phyloP scores from a whole-genome alignment of 257 asterid genomes.

The Solanum tacnaense region DNA sequence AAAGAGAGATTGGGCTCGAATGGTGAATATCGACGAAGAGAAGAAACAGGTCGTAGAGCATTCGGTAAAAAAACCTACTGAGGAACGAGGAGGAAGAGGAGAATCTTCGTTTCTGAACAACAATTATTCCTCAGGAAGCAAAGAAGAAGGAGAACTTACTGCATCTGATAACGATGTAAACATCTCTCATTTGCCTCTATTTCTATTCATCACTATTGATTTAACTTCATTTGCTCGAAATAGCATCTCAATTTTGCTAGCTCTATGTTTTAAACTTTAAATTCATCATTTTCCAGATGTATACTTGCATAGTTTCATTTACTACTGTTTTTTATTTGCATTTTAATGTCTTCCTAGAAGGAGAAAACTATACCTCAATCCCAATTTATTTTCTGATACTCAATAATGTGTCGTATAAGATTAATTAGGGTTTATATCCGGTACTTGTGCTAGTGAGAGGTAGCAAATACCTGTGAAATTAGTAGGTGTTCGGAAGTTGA shows the following conservation, averaged over 20 bases:
- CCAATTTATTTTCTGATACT: background rate
- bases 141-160: slow-evolving; percentile 41
- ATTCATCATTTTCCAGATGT: background rate
- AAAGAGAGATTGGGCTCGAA: background rate
- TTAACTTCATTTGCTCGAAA: background rate
- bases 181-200: background rate
- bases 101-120: background rate
- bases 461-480: background rate
- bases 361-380: background rate
- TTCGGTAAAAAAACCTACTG: background rate
- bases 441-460: background rate
- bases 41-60: background rate
- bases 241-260: background rate
- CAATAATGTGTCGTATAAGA: background rate
- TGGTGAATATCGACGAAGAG: background rate
- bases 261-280: background rate
- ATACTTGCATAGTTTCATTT: background rate
- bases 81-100: background rate
- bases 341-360: background rate
- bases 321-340: background rate
- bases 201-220: background rate
- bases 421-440: background rate
- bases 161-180: slow-evolving; percentile 8
- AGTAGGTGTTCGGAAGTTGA: background rate
- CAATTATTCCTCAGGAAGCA: slow-evolving; percentile 4